These are phyloP conservation scores for Pyracantha coccinea DNA, from an alignment of 331 rosid genomes.

Conservation along the genomic window DNA sequence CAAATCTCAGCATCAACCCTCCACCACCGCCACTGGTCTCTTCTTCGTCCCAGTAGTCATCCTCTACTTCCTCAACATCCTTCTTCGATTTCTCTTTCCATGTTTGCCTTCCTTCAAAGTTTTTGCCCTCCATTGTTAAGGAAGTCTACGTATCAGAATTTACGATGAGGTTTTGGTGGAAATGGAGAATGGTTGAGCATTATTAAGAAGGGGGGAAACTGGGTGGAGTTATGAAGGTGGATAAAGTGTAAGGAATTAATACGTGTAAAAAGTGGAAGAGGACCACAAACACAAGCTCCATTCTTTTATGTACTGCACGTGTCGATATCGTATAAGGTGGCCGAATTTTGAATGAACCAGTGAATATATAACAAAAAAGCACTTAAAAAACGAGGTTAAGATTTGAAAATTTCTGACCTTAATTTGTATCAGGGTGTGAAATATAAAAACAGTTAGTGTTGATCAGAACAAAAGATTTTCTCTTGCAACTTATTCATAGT, in stretches of 20 bases:
- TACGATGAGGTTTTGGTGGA: neutral
- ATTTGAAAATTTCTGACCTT: neutral
- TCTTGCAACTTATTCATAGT: too few species aligned
- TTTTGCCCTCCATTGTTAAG: constrained; percentile 45
- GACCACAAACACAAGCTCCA: constrained; percentile 43
- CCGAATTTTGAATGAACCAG: constrained; percentile 1
- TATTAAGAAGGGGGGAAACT: neutral
- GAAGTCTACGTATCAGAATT: neutral
- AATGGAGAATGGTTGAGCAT: constrained; percentile 8
- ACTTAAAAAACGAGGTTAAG: neutral
- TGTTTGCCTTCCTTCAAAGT: constrained; percentile 32
- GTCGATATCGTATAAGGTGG: constrained; percentile 7
- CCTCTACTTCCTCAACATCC: constrained; percentile 39
- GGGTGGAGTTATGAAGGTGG: constrained; percentile 10
- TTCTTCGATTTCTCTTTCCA: constrained; percentile 29
- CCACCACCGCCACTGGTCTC: constrained; percentile 23
- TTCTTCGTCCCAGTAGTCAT: constrained; percentile 59
- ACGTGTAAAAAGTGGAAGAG: constrained; percentile 26
- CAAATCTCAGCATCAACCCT: constrained; percentile 5
- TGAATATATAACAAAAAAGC: neutral
- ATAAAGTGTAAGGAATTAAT: constrained; percentile 22
- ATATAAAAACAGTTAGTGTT: neutral
- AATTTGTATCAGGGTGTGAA: neutral
- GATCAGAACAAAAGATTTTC: neutral
- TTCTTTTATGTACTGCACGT: constrained; percentile 19